Percentiles rank a stretch among this genome's conserved stretches.
These are phyloP conservation scores for Sonneratia alba DNA, from an alignment of 345 rosid species.

Conservation along the genomic window DNA sequence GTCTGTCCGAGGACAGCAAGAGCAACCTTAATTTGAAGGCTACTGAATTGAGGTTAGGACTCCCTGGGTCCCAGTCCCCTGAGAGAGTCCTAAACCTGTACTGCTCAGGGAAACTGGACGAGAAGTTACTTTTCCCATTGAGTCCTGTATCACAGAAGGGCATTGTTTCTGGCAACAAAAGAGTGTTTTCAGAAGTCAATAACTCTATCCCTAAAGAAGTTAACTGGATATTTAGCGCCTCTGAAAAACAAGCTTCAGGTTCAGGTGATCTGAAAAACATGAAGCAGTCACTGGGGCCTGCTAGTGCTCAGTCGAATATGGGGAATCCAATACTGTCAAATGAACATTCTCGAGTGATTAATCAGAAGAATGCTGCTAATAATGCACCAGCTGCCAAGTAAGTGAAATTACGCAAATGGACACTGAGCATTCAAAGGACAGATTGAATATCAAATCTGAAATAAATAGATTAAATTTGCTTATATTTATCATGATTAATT, in stretches of 20 bases:
- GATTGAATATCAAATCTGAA: neutral
- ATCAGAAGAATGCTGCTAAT: slow-evolving; percentile 31
- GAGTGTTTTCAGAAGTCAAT: slow-evolving; percentile 77
- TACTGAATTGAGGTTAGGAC: slow-evolving; percentile 78
- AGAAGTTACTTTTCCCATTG: slow-evolving; percentile 68
- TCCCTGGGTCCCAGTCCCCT: slow-evolving; percentile 72
- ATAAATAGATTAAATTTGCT: neutral
- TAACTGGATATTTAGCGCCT: slow-evolving; percentile 53
- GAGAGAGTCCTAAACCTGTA: slow-evolving; percentile 41
- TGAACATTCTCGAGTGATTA: slow-evolving; percentile 30
- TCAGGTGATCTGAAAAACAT: slow-evolving; percentile 34
- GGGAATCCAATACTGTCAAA: slow-evolving; percentile 16
- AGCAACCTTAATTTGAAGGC: slow-evolving; percentile 68
- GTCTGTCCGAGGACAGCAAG: slow-evolving; percentile 35
- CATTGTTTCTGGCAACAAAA: slow-evolving; percentile 59
- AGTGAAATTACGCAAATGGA: slow-evolving; percentile 15
- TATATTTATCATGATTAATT: neutral
- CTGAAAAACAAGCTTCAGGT: slow-evolving; percentile 29
- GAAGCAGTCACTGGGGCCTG: slow-evolving; percentile 19
- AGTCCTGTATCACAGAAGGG: slow-evolving; percentile 44
- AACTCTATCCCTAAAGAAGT: slow-evolving; percentile 42
- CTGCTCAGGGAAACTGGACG: slow-evolving; percentile 44
- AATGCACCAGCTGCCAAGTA: slow-evolving; percentile 72
- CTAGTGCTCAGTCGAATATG: neutral
- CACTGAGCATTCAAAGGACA: neutral